Conservation (phyloP, 202 grass and related monocot genomes). For the Schoenoplectus triqueter region DNA sequence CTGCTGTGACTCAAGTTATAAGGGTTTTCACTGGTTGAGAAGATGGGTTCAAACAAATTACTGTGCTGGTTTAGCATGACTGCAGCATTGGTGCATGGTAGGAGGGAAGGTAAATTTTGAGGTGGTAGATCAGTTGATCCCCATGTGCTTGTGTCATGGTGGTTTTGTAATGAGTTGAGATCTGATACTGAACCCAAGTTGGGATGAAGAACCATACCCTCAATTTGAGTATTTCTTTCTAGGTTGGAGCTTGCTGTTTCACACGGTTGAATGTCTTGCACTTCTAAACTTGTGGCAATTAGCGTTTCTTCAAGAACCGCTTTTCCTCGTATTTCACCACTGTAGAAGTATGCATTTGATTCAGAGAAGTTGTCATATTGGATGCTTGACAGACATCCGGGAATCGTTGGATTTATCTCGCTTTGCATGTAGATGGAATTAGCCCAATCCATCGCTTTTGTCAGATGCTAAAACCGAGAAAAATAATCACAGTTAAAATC, state of each 20-base stretch:
- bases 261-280: conserved; percentile 34
- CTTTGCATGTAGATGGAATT: conserved; percentile 32
- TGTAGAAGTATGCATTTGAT: conserved; percentile 38
- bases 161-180: conserved; percentile 44
- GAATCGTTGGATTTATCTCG: conserved; percentile 35
- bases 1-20: conserved; percentile 48
- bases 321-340: conserved; percentile 12
- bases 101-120: conserved; percentile 41
- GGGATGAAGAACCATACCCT: conserved; percentile 37
- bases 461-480: background rate
- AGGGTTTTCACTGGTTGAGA: conserved; percentile 43
- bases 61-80: background rate
- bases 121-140: conserved; percentile 33
- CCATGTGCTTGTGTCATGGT: conserved; percentile 35
- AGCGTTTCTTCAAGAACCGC: conserved; percentile 35
- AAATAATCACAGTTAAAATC: conserved; percentile 24
- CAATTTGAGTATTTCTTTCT: conserved; percentile 29
- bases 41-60: conserved; percentile 37
- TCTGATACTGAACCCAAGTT: conserved; percentile 38
- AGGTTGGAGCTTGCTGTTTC: conserved; percentile 18
- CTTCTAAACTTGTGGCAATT: background rate
- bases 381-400: conserved; percentile 38
- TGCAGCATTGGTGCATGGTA: conserved; percentile 24
- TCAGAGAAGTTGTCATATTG: conserved; percentile 46
- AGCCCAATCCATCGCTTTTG: conserved; percentile 39